phyloP scores from a whole-genome alignment of 2,329 filamentous ascomycete species.

The Trichoderma semiorbis region DNA sequence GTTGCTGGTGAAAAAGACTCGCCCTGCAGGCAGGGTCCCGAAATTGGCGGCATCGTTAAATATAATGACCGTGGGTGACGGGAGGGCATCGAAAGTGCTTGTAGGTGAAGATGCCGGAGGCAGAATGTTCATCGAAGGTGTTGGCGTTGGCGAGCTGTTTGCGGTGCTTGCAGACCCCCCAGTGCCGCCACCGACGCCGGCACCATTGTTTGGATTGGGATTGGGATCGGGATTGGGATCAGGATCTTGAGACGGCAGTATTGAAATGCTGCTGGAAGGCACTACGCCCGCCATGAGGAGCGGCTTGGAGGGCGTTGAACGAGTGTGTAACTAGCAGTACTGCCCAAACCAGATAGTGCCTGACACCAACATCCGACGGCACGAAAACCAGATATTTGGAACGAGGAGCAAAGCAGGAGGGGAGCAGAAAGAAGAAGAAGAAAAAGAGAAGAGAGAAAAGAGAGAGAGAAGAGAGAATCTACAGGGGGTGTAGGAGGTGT shows the following conservation, averaged over 20 bases:
- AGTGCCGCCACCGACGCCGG: background rate
- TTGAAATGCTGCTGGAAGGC: background rate
- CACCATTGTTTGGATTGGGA: background rate
- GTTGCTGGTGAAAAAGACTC: background rate
- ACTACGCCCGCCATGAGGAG: background rate
- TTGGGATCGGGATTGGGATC: background rate
- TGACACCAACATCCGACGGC: background rate
- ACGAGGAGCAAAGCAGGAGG: background rate
- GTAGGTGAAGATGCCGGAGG: background rate
- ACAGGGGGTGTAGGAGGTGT: slow-evolving; percentile 5
- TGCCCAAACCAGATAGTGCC: background rate
- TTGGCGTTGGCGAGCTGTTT: background rate
- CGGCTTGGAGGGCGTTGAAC: background rate
- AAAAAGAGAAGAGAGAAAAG: background rate
- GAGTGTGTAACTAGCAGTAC: background rate
- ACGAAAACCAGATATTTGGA: background rate
- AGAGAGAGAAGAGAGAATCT: background rate
- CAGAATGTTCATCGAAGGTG: background rate
- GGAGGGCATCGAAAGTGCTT: background rate
- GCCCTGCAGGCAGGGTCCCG: background rate
- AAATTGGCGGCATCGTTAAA: slow-evolving; percentile 10
- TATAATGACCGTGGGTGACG: background rate
- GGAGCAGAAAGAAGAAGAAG: background rate
- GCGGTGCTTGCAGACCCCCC: background rate
- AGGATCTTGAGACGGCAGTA: background rate